phyloP scores from a whole-genome alignment of 1,139 yeast species.

The Protomyces inundatus region DNA sequence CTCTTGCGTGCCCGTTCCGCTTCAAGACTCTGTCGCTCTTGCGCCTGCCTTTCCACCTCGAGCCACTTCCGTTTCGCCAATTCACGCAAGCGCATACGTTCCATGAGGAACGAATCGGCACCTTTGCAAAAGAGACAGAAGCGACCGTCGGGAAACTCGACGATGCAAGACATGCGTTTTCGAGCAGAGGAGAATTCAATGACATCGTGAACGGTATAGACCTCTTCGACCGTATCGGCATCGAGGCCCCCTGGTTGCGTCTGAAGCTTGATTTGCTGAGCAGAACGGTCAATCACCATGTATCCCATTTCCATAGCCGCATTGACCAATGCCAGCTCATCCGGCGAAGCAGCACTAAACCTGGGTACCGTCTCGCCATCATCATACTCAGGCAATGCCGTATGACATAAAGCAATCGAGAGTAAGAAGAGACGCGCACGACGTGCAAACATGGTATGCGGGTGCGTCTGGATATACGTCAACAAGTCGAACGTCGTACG shows the following conservation, averaged over 20 bases:
- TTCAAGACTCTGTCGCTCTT: constrained; percentile 66
- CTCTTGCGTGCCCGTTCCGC: constrained; percentile 57
- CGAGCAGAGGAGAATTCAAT: constrained; percentile 84
- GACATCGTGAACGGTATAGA: constrained; percentile 66
- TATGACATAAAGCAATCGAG: constrained; percentile 79
- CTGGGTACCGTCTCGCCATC: constrained; percentile 51
- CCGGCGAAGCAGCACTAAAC: constrained; percentile 94
- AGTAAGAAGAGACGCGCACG: constrained; percentile 73
- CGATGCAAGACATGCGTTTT: constrained; percentile 89
- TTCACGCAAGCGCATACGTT: constrained; percentile 55
- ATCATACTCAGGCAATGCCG: constrained; percentile 62
- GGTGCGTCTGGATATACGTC: constrained; percentile 63
- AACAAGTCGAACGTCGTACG: constrained; percentile 60
- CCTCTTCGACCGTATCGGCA: constrained; percentile 55
- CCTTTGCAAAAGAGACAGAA: constrained; percentile 84
- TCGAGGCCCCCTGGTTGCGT: constrained; percentile 84
- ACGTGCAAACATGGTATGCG: constrained; percentile 63
- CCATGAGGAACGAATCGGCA: constrained; percentile 89
- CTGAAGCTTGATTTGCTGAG: constrained; percentile 56
- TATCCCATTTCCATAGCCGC: constrained; percentile 95
- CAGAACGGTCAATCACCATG: constrained; percentile 65
- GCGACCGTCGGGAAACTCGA: constrained; percentile 72
- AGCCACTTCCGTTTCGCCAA: constrained; percentile 58
- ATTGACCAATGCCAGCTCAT: constrained; percentile 83
- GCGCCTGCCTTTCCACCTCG: constrained; percentile 57